Conservation (phyloP, 1,139 yeast species). For the Geotrichum candidum region DNA sequence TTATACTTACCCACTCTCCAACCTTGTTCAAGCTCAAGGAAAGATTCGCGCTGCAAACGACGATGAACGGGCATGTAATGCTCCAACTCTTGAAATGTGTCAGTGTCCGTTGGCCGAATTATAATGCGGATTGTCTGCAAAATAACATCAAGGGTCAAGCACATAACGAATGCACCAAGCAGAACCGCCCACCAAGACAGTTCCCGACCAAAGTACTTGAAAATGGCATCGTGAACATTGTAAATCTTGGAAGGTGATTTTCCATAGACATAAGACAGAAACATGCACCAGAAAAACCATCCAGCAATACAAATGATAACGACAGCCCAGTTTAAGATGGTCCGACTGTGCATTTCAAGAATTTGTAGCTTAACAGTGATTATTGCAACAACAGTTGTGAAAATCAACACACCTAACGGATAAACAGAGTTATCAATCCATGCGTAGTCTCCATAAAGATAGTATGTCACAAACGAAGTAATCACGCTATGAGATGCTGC, state of each 20-base stretch:
- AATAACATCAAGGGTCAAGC: constrained; percentile 53
- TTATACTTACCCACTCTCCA: constrained; percentile 43
- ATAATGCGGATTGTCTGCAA: constrained; percentile 52
- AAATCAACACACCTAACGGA: constrained; percentile 74
- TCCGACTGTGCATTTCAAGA: constrained; percentile 77
- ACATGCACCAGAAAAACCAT: constrained; percentile 78
- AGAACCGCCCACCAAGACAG: constrained; percentile 80
- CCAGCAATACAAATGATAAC: constrained; percentile 75
- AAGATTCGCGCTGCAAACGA: constrained; percentile 67
- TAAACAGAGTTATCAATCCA: constrained; percentile 67
- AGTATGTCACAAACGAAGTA: constrained; percentile 60
- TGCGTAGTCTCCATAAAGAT: constrained; percentile 62
- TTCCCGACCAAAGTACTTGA: constrained; percentile 69
- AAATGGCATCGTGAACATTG: constrained; percentile 65
- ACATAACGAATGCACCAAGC: constrained; percentile 47
- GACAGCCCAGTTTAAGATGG: constrained; percentile 65
- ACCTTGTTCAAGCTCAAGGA: constrained; percentile 66
- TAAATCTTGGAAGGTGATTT: constrained; percentile 56
- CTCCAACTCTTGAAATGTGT: constrained; percentile 71
- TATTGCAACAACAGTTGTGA: constrained; percentile 62
- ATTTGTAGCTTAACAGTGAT: constrained; percentile 76
- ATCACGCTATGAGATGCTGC: constrained; percentile 72
- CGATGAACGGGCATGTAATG: constrained; percentile 60
- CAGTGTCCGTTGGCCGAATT: constrained; percentile 68
- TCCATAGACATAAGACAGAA: constrained; percentile 64